A percentile compares a stretch with the other conserved stretches of the same genome.
Evolutionary conservation across 352 stramenopile genomes (phyloP).

Genomic region (Pythium periplocum): DNA sequence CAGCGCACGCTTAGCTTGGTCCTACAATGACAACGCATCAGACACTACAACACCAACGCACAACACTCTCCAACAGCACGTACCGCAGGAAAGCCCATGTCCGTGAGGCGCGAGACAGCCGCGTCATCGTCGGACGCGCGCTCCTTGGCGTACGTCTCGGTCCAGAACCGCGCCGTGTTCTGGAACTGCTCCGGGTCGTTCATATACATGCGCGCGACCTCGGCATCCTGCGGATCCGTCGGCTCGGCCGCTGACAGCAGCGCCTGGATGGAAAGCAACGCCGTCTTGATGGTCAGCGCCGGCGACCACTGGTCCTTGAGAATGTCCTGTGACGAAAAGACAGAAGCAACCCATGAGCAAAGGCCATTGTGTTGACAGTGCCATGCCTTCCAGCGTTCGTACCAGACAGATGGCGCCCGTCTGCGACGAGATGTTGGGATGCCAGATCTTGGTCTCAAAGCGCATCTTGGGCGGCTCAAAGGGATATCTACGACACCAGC

Average conservation of each 20-base stretch:
- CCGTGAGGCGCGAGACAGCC: slow-evolving; percentile 63
- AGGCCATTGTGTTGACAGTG: not conserved
- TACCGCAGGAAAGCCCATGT: slow-evolving; percentile 86
- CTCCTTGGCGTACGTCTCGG: slow-evolving; percentile 91
- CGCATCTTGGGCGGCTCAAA: slow-evolving; percentile 95
- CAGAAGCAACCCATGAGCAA: not conserved
- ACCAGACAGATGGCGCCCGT: slow-evolving; percentile 96
- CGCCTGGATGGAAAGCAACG: slow-evolving; percentile 93
- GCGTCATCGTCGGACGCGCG: slow-evolving; percentile 43
- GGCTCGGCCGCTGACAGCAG: slow-evolving; percentile 94
- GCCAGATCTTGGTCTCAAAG: slow-evolving; percentile 95
- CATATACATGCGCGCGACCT: slow-evolving; percentile 96
- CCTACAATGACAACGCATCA: slow-evolving; percentile 22
- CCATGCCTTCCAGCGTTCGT: not conserved
- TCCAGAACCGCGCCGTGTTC: slow-evolving; percentile 95
- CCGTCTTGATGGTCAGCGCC: slow-evolving; percentile 97
- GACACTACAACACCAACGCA: not conserved
- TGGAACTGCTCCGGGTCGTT: slow-evolving; percentile 90
- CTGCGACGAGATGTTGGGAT: slow-evolving; percentile 97
- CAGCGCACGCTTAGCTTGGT: slow-evolving; percentile 66
- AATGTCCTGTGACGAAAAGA: slow-evolving; percentile 78
- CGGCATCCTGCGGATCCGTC: slow-evolving; percentile 90
- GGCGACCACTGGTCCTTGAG: slow-evolving; percentile 97
- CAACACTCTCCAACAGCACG: not conserved
- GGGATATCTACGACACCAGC: slow-evolving; percentile 57